A percentile compares a stretch with the other conserved stretches of the same genome.
Conservation (phyloP, 306 rosid species). For the Pterocarpus santalinus region DNA sequence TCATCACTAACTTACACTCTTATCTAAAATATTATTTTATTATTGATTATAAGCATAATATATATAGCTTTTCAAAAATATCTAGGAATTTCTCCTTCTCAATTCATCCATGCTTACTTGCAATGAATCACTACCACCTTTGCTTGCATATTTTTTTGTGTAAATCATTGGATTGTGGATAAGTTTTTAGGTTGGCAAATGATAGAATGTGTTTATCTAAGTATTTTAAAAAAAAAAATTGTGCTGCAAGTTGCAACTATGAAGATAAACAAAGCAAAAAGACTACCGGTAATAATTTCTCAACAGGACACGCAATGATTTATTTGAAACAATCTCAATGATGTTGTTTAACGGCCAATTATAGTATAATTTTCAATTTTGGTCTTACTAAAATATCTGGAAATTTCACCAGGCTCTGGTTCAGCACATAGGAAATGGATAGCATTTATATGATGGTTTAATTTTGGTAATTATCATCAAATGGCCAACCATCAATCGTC, state of each 20-base stretch:
- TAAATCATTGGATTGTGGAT: not conserved
- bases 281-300: constrained; percentile 21
- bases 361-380: not conserved
- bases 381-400: not conserved
- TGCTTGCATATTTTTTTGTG: not conserved
- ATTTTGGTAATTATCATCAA: constrained; percentile 14
- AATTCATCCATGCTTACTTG: not conserved
- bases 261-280: not conserved
- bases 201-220: too few relatives aligned
- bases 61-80: too few relatives aligned
- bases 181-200: too few relatives aligned
- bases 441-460: not conserved
- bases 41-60: too few relatives aligned
- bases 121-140: constrained; percentile 8
- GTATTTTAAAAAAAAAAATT: too few relatives aligned
- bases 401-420: constrained; percentile 2
- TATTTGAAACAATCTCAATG: not conserved
- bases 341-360: constrained; percentile 35
- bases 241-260: not conserved
- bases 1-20: too few relatives aligned
- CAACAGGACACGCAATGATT: constrained; percentile 22
- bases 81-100: too few relatives aligned
- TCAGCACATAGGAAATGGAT: not conserved
- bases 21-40: too few relatives aligned
- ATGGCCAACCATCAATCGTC: constrained; percentile 23